phyloP scores from a whole-genome alignment of 2,329 filamentous ascomycete genomes.

The Gremmenia infestans region DNA sequence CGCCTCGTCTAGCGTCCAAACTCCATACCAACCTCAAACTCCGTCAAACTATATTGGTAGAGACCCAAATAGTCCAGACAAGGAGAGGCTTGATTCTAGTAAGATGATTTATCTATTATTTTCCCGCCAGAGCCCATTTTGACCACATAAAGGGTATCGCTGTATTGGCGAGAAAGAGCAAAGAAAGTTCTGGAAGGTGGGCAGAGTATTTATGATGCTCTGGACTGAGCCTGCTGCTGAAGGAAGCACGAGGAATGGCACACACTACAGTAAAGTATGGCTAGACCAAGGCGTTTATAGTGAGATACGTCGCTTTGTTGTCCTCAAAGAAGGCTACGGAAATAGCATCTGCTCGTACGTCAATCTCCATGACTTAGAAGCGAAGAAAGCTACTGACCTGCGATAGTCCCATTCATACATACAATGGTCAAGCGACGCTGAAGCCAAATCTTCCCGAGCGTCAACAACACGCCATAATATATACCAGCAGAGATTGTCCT shows the following conservation, averaged over 20 bases:
- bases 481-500: conserved; percentile 14
- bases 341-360: conserved; percentile 24
- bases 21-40: background rate
- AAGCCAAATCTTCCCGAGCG: conserved; percentile 21
- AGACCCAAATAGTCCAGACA: conserved; percentile 3
- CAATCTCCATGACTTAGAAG: background rate
- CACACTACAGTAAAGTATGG: conserved; percentile 12
- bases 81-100: conserved; percentile 9
- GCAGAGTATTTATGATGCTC: conserved; percentile 25
- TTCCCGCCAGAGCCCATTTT: background rate
- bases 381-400: background rate
- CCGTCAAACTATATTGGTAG: conserved; percentile 1
- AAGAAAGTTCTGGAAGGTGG: conserved; percentile 20
- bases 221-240: conserved; percentile 24
- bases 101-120: background rate
- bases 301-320: conserved; percentile 25
- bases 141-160: conserved; percentile 13
- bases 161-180: conserved; percentile 11
- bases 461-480: conserved; percentile 18
- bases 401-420: conserved; percentile 23
- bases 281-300: conserved; percentile 14
- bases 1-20: background rate
- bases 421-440: conserved; percentile 18
- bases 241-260: conserved; percentile 6
- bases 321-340: conserved; percentile 16